A percentile compares a stretch with the other conserved stretches of the same genome.
Evolutionary conservation across 139 green algal species (phyloP).

Genomic region (Coelastrella sp.): DNA sequence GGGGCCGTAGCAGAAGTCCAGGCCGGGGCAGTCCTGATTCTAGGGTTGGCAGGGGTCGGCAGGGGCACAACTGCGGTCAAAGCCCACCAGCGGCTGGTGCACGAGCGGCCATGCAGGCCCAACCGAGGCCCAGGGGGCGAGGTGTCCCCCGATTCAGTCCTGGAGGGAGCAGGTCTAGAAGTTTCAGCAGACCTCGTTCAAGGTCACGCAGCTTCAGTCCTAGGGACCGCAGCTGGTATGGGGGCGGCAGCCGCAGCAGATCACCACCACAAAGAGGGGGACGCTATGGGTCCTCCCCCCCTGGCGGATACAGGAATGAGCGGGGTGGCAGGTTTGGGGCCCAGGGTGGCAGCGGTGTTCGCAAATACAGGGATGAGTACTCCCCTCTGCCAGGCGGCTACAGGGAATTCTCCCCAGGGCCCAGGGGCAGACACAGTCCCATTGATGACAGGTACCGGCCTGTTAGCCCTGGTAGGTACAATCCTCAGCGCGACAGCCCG

Average conservation of each 20-base stretch:
- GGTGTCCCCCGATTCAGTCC: slow-evolving; percentile 28
- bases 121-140: neutral
- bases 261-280: neutral
- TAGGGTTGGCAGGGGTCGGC: neutral
- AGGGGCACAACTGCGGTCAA: neutral
- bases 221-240: neutral
- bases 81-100: neutral
- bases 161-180: neutral
- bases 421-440: neutral
- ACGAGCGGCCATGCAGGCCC: neutral
- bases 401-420: neutral
- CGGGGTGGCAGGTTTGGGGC: neutral
- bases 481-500: neutral
- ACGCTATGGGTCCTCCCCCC: neutral
- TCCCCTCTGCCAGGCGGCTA: neutral
- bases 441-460: slow-evolving; percentile 2
- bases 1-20: neutral
- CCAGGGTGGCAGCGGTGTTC: neutral
- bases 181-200: neutral
- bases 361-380: neutral
- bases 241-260: neutral
- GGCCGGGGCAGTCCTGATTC: neutral
- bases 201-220: neutral
- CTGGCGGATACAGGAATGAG: neutral
- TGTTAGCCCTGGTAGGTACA: neutral